Conservation (phyloP, 169 alveolate species). For the Plasmodium vivax region DNA sequence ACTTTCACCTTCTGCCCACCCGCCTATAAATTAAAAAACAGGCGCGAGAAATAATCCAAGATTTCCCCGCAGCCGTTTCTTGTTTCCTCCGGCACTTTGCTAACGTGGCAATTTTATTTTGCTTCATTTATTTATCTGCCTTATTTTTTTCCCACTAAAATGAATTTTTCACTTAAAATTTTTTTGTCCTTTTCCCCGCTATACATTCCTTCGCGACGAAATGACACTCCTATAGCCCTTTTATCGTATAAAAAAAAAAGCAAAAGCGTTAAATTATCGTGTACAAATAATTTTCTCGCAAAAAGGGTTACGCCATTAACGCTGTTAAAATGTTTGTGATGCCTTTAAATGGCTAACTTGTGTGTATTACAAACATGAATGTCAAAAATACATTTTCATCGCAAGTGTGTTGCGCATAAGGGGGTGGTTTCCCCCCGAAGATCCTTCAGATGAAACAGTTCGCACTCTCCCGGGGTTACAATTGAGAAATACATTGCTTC, state of each 20-base stretch:
- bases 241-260: neutral
- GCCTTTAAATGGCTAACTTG: neutral
- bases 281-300: neutral
- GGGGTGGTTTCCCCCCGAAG: neutral
- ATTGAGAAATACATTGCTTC: neutral
- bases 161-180: neutral
- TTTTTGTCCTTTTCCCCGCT: neutral
- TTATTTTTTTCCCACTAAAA: neutral
- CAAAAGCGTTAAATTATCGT: neutral
- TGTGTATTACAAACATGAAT: neutral
- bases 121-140: neutral
- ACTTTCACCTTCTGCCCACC: neutral
- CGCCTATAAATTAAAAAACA: neutral
- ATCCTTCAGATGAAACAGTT: neutral
- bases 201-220: neutral
- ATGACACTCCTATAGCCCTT: neutral
- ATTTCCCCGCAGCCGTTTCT: neutral
- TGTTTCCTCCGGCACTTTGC: neutral
- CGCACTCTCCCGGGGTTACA: neutral
- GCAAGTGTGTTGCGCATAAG: neutral
- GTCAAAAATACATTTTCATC: neutral
- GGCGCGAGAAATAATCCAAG: neutral
- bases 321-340: neutral
- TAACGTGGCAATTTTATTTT: neutral
- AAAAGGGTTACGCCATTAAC: neutral